Evolutionary conservation across 2,329 filamentous ascomycete species (phyloP), one percentile per base, ranked within the genome.

Genomic region (Stenocarpella maydis): DNA sequence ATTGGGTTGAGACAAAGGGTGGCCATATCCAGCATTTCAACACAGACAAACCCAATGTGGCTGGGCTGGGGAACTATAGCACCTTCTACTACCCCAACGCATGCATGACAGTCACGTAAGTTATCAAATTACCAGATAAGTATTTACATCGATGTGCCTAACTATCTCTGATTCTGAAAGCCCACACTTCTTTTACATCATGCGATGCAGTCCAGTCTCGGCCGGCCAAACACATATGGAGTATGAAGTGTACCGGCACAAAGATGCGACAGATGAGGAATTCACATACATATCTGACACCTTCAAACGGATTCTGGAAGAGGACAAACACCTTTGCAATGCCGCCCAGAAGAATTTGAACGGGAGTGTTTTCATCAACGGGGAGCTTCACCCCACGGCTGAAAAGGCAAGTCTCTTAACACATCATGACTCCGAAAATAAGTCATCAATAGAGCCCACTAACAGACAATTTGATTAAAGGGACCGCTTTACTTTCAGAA

Each of bases 171-270:
- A n/a, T n/a, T n/a, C n/a, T n/a, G n/a, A n/a, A n/a, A n/a, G n/a
- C n/a, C n/a, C n/a, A n/a, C n/a, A n/a, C 74, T 86, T 86, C 77
- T 82, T 86, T 72, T 85, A 85, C 76, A 84, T 86, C 69, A 82
- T 85, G 74, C 80, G 82, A 55, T 84, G 84, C 77, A 79, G 85
- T 43, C 84, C 84, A 14, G 77, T 79, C 24, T 78, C 78, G 1
- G 77, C 83, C 0, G 80, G 78, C 15, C 78, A 76, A 26, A 81
- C 79, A 7, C 78, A 78, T 37, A 85, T 86, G 74, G 80, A 82
- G 70, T 85, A 85, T 72, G 83, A 87, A 72, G 82, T 87, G 17
- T 87, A 82, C 77, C 80, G 83, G 54, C 82, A 85, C 75, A 82
- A 81, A 66, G 75, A 82, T 70, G 80, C 83, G 4, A 77, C 80